Conservation (phyloP, 2,329 filamentous ascomycete genomes). For the Trichoderma gracile region DNA sequence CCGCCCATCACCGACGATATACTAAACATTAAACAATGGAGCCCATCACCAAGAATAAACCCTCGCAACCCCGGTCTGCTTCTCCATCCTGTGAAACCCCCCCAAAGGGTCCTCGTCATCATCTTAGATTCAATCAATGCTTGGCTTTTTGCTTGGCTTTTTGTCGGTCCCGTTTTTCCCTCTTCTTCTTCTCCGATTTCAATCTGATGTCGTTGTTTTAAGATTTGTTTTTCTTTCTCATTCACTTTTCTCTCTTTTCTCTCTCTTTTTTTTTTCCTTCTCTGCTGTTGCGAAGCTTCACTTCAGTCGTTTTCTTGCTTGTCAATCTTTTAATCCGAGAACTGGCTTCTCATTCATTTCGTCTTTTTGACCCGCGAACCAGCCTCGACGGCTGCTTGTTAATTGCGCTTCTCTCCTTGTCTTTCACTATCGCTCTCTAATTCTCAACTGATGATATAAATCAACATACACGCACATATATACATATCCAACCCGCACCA, state of each 20-base stretch:
- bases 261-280: not conserved
- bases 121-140: slow-evolving; percentile 1
- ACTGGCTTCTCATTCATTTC: slow-evolving; percentile 12
- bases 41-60: slow-evolving; percentile 9
- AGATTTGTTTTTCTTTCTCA: not conserved
- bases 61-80: not conserved
- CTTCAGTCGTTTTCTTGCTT: slow-evolving; percentile 5
- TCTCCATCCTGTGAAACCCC: not conserved
- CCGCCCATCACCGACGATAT: too few species aligned
- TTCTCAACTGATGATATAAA: not conserved
- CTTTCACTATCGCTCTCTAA: slow-evolving; percentile 12
- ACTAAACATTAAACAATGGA: too few species aligned
- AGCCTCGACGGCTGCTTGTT: slow-evolving; percentile 19
- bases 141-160: slow-evolving; percentile 13
- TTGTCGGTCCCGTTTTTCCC: not conserved
- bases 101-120: slow-evolving; percentile 14
- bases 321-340: not conserved
- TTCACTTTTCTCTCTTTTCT: not conserved
- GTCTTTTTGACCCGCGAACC: not conserved
- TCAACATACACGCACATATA: not conserved
- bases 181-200: not conserved
- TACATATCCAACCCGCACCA: slow-evolving; percentile 16
- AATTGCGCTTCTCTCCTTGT: not conserved
- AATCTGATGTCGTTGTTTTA: not conserved
- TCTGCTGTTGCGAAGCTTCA: not conserved